Percentiles rank a stretch among this genome's conserved stretches.
Evolutionary conservation across 441 rosid species (phyloP).

Genomic region (Breynia disticha): DNA sequence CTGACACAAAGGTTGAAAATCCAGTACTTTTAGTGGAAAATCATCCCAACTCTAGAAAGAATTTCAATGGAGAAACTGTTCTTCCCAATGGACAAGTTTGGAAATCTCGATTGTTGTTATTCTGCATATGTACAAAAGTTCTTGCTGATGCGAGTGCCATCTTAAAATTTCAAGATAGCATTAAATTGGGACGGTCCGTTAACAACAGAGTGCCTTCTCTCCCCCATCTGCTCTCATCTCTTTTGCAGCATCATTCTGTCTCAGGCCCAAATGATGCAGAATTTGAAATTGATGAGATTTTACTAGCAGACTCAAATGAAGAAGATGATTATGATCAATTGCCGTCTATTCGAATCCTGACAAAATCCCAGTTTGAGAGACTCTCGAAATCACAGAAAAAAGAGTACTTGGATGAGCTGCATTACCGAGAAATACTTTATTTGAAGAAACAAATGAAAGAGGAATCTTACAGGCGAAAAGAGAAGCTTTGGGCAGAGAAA

Average conservation of each 20-base stretch:
- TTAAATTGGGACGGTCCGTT: constrained; percentile 50
- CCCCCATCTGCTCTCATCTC: constrained; percentile 79
- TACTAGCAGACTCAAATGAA: constrained; percentile 42
- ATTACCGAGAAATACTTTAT: constrained; percentile 73
- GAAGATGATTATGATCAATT: constrained; percentile 80
- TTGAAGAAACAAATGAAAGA: constrained; percentile 78
- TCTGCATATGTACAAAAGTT: constrained; percentile 63
- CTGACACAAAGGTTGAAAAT: constrained; percentile 64
- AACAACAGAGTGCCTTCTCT: constrained; percentile 56
- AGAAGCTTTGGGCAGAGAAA: constrained; percentile 35
- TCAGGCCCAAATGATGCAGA: constrained; percentile 42
- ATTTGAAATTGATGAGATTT: constrained; percentile 38
- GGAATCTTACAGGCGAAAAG: constrained; percentile 39
- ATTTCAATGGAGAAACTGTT: constrained; percentile 53
- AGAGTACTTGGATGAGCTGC: constrained; percentile 81
- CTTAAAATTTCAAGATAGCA: constrained; percentile 51
- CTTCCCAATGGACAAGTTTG: constrained; percentile 84
- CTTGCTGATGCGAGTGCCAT: constrained; percentile 61
- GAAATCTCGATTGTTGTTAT: constrained; percentile 64
- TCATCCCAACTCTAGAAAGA: constrained; percentile 60
- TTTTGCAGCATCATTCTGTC: constrained; percentile 49
- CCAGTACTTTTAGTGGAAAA: constrained; percentile 80
- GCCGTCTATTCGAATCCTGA: constrained; percentile 71
- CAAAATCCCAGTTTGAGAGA: constrained; percentile 65
- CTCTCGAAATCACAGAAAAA: constrained; percentile 62